Base-by-base conservation (phyloP, 2,329 filamentous ascomycete genomes). In the Aspergillus sergii region DNA sequence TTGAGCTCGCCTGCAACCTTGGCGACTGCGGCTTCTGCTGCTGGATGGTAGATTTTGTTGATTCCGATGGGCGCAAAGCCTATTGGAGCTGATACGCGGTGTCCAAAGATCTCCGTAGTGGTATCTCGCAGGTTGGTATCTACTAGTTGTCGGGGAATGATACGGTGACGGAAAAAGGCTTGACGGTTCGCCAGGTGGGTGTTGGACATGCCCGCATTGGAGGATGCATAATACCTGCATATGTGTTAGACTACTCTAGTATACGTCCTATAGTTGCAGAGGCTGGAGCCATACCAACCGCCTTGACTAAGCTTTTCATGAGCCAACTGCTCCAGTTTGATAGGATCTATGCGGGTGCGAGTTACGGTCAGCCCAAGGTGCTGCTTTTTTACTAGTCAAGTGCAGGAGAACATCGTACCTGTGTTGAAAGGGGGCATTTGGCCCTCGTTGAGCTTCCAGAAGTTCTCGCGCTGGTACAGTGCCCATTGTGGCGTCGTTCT, bases 31-130 rank as follows among this genome's bases (percentile, higher is more conserved):
- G 87, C 71, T 70, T 90, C 88, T 45, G 84, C 87, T 0, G 76
- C 71, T 0, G 82, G 80, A 68, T 89, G 82, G 76, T 89, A 89
- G 68, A 89, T 90, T 65, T 85, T 84, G 77, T 90, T 89, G 68
- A 90, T 89, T 5, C 88, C 87, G 32, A 89, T 84, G 0, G 87
- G 87, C 0, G 87, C 85, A 69, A 90, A 88, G n/a, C 86, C 86
- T 57, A 90, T 85, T 0, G 88, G 87, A 0, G 86, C 86, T 2
- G 82, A 79, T 16, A 87, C 83, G 56, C 81, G 80, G 72, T 89
- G 85, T 16, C 87, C 85, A 73, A 89, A 90, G 64, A 90, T 86
- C 4, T 76, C 78, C 14, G 85, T 85, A 1, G 76, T 75, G 1
- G 85, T 88, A 68, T 89, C 86, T 43, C 86, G 83, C 36, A 74